phyloP scores from a whole-genome alignment of 2,329 filamentous ascomycete species.

The Cyphellophora attinorum region DNA sequence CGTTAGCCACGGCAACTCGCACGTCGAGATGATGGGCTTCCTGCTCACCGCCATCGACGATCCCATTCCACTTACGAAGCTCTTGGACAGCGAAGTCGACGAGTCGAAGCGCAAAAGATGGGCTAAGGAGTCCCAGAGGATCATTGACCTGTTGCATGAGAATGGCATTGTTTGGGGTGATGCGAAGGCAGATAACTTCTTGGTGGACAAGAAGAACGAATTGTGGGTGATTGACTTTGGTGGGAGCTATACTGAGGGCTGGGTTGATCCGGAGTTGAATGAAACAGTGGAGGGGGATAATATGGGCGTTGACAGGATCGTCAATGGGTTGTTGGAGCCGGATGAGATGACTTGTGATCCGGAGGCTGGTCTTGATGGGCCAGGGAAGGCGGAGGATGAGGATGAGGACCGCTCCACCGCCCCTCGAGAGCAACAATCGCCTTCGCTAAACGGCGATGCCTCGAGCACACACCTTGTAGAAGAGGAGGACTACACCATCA shows the following conservation, averaged over 20 bases:
- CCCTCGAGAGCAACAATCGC: conserved; percentile 30
- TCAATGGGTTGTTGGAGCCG: neutral
- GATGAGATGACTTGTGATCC: neutral
- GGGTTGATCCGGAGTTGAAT: conserved; percentile 17
- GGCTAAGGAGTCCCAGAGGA: conserved; percentile 8
- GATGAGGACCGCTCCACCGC: too few relatives aligned
- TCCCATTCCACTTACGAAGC: conserved; percentile 3
- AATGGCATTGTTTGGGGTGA: conserved; percentile 21
- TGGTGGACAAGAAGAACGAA: conserved; percentile 19
- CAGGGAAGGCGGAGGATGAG: neutral
- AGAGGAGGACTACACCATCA: conserved; percentile 67
- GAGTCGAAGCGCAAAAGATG: conserved; percentile 2
- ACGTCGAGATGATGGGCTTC: conserved; percentile 7
- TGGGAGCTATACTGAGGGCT: conserved; percentile 20
- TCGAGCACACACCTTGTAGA: conserved; percentile 30
- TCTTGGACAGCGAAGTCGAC: conserved; percentile 23
- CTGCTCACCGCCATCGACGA: conserved; percentile 3
- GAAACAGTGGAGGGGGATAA: conserved; percentile 19
- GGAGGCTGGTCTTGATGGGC: neutral
- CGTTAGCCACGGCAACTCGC: conserved; percentile 3
- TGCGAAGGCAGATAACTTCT: conserved; percentile 21
- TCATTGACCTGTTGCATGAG: conserved; percentile 9
- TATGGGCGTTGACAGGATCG: conserved; percentile 11
- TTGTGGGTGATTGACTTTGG: conserved; percentile 22
- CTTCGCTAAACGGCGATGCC: conserved; percentile 30